Evolutionary conservation across 345 rosid genomes (phyloP).

Genomic region (Anacardium occidentale): DNA sequence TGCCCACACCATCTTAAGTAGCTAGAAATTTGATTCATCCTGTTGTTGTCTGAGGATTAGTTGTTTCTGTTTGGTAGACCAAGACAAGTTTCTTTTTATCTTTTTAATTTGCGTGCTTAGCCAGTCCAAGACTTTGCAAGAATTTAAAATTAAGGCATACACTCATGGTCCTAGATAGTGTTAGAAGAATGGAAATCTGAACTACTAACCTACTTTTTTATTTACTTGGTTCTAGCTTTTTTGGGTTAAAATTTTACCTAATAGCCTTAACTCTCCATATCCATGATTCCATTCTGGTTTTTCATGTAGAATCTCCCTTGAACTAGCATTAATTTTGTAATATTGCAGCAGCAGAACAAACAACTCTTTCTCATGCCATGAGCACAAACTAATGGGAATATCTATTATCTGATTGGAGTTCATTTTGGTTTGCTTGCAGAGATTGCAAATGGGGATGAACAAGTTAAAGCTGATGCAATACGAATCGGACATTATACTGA

Average conservation of each 20-base stretch:
- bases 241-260: neutral
- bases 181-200: neutral
- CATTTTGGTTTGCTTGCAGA: slow-evolving; percentile 44
- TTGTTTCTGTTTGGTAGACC: neutral
- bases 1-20: neutral
- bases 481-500: slow-evolving; percentile 65
- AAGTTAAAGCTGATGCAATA: slow-evolving; percentile 90
- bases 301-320: neutral
- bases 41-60: neutral
- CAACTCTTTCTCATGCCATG: neutral
- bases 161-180: neutral
- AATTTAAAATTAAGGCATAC: neutral
- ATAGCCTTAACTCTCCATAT: neutral
- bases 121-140: neutral
- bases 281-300: neutral
- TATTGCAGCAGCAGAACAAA: neutral
- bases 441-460: slow-evolving; percentile 83
- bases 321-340: neutral
- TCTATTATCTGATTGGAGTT: slow-evolving; percentile 9
- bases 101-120: neutral
- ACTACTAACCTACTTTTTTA: neutral
- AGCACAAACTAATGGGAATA: neutral
- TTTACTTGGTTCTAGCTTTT: neutral
- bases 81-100: neutral
- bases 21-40: neutral